A percentile compares a stretch with the other conserved stretches of the same genome.
These are phyloP conservation scores for Erythrobasidium yunnanense DNA, from an alignment of 768 basidiomycete species.

Conservation along the genomic window DNA sequence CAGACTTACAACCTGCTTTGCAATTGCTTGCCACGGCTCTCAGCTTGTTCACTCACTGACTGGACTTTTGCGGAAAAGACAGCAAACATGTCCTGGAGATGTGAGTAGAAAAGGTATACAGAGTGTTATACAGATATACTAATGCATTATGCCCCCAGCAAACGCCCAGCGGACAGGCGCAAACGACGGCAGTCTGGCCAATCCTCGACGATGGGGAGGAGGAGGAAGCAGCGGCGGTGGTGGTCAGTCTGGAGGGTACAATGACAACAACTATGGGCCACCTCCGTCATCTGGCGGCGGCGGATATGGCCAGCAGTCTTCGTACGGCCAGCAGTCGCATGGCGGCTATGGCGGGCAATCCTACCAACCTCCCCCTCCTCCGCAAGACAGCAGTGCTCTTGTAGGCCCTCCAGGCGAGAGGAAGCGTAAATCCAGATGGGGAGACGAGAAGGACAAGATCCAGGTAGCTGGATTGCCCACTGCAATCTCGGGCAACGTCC, in stretches of 20 bases:
- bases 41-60: neutral
- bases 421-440: constrained; percentile 95
- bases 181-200: constrained; percentile 31
- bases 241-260: constrained; percentile 5
- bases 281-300: too few relatives aligned
- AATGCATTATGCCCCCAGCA: neutral
- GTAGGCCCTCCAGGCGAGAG: constrained; percentile 39
- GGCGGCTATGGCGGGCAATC: constrained; percentile 13
- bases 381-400: neutral
- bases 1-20: neutral
- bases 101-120: neutral
- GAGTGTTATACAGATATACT: neutral
- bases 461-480: constrained; percentile 85
- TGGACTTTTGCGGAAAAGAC: neutral
- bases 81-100: constrained; percentile 19
- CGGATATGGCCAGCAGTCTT: neutral
- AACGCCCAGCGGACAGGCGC: constrained; percentile 28
- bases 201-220: constrained; percentile 34
- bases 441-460: constrained; percentile 66
- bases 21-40: neutral
- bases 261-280: constrained; percentile 17
- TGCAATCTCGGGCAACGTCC: constrained; percentile 79
- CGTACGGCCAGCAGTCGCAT: neutral
- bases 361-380: constrained; percentile 2
- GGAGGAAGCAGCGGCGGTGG: constrained; percentile 8